Conservation (phyloP, 148 eudicot species). For the Cornus controversa region DNA sequence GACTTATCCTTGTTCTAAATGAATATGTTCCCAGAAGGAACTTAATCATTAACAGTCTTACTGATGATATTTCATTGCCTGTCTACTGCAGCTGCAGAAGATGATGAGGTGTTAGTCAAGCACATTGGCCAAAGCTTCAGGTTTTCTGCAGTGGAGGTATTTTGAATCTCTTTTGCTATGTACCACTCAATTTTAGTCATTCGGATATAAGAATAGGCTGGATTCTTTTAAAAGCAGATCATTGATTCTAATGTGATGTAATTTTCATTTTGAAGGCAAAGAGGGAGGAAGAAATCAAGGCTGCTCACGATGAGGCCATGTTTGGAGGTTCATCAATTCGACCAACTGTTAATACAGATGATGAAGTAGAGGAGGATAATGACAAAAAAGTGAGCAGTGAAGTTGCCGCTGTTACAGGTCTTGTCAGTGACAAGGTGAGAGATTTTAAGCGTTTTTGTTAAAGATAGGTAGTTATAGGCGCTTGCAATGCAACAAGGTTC, state of each 20-base stretch:
- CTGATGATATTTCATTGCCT: constrained; percentile 7
- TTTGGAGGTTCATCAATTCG: constrained; percentile 68
- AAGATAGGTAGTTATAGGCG: constrained; percentile 4
- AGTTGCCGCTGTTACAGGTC: constrained; percentile 39
- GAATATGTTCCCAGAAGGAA: not conserved
- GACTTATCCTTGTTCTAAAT: constrained; percentile 2
- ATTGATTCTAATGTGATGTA: not conserved
- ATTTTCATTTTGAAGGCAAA: constrained; percentile 43
- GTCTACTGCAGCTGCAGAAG: constrained; percentile 69
- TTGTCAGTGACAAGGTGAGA: constrained; percentile 69
- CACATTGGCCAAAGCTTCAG: constrained; percentile 83
- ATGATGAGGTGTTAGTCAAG: constrained; percentile 75
- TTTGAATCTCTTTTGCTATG: not conserved
- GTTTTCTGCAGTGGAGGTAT: constrained; percentile 79
- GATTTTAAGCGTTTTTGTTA: not conserved
- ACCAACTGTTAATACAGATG: constrained; percentile 37
- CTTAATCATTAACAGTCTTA: not conserved
- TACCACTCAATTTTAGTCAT: not conserved
- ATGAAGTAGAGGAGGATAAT: constrained; percentile 36
- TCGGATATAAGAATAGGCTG: not conserved
- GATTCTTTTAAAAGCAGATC: not conserved
- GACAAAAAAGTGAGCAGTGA: constrained; percentile 20
- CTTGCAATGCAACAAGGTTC: constrained; percentile 15
- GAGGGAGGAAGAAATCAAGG: constrained; percentile 63
- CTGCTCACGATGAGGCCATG: constrained; percentile 89